These are phyloP conservation scores for Hemisphaericaspora subhashii DNA, from an alignment of 1,139 yeast genomes.

Conservation along the genomic window DNA sequence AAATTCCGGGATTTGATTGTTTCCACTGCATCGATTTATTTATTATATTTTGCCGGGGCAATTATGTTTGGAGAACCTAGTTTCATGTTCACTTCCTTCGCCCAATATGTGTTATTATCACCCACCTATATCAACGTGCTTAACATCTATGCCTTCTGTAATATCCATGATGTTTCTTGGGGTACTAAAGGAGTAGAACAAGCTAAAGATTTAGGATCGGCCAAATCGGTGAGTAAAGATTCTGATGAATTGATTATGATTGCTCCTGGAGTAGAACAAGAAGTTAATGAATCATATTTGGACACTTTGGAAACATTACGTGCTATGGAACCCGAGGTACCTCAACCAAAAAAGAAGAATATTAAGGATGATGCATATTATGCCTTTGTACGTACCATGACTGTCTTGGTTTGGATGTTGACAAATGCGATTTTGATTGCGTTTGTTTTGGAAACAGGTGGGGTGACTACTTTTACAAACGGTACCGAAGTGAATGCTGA, in stretches of 20 bases:
- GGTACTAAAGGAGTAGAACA: constrained; percentile 53
- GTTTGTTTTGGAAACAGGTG: constrained; percentile 70
- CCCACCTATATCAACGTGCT: constrained; percentile 50
- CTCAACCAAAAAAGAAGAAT: constrained; percentile 26
- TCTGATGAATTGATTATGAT: constrained; percentile 68
- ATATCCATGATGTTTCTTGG: constrained; percentile 53
- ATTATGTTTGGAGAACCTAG: constrained; percentile 51
- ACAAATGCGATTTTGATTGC: constrained; percentile 59
- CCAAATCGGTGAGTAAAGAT: constrained; percentile 64
- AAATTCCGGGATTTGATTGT: constrained; percentile 50
- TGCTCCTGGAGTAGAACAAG: constrained; percentile 61
- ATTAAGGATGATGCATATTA: constrained; percentile 63
- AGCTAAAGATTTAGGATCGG: constrained; percentile 48
- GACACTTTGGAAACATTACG: constrained; percentile 63
- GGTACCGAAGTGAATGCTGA: constrained; percentile 22
- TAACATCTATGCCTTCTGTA: constrained; percentile 51
- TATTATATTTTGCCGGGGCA: constrained; percentile 46
- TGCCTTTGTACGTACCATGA: constrained; percentile 77
- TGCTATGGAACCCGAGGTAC: constrained; percentile 31
- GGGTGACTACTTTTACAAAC: constrained; percentile 36
- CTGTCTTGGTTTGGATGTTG: constrained; percentile 77
- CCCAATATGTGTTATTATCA: constrained; percentile 46
- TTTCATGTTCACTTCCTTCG: constrained; percentile 52
- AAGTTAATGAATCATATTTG: constrained; percentile 59
- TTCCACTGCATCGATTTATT: constrained; percentile 48